Base-by-base conservation (phyloP, 768 basidiomycete genomes). In the Sistotremastrum niveocremeum region DNA sequence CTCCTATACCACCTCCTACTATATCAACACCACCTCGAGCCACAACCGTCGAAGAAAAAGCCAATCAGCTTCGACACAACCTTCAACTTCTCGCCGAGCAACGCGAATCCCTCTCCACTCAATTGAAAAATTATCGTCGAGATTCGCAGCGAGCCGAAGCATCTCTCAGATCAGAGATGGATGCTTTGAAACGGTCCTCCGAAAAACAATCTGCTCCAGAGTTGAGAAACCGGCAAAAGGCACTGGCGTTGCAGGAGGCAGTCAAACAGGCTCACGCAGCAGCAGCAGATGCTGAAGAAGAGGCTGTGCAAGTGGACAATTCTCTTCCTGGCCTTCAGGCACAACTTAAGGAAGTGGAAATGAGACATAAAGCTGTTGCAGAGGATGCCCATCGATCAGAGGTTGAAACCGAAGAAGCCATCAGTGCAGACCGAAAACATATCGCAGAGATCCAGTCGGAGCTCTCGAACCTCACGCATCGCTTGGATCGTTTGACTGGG, bases 91-190 rank as follows among this genome's bases (percentile, higher is more conserved):
- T 86, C 20, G 72, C 72, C 44, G 56, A 72, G 0, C 86, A 94
- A 51, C 81, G 81, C 42, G 77, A 83, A 7, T 65, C 75, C 1
- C 69, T 95, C 10, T 69, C 77, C 4, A 54, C 72, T 0, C 72
- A 80, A 8, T 73, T 97, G 52, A 94, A 91, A 59, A 62, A 80
- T 12, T 74, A 82, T 0, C 74, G 90, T 39, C 74, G 81, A 7
- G 87, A 93, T 40, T 71, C 84, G 0, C 89, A 93, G 56, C 84
- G 87, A 52, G 77, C 82, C 0, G 83, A 93, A 45, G 77, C 88
- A 0, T 75, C 78, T 4, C 68, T 94, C 28, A 82, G 84, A 32
- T 68, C 79, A 2, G 89, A 94, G 62, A 89, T 94, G 39, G 85
- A 93, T 34, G 72, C 74, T 0, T 70, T 93, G 45, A 87, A 84